Base-by-base conservation (phyloP, 306 rosid genomes). In the Dalbergia cultrata region DNA sequence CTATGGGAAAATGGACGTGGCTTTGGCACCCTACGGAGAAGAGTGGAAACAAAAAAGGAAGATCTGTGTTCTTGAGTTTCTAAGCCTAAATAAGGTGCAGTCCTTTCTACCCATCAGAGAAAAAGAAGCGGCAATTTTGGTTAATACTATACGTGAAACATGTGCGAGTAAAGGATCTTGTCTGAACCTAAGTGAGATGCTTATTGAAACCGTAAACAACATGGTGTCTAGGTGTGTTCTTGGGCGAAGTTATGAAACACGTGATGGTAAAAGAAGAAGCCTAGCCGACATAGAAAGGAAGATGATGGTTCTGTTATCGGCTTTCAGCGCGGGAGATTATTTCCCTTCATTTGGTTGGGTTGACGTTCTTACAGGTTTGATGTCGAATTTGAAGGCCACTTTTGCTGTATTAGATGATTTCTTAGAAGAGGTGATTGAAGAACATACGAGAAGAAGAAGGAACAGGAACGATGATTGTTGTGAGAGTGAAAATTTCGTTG, bases 271-370 rank as follows among this genome's bases (percentile, higher is more conserved):
- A 45, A 10, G 13, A 4, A 47, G 19, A 5, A 50, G 71, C 13
- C 60, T 78, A 44, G 76, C 71, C 4, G 74, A 70, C 14, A 0
- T 50, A 13, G 57, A 1, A 13, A 89, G 72, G 35, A 82, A 22
- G 52, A 6, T 45, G 9, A 0, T 18, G 78, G 13, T 0, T 4
- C 69, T 31, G 0, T 0, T 85, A 0, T 0, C 2, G 52, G 26
- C 68, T 19, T 84, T 82, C 13, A 13, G 82, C 8, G 53, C 84
- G 2, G 81, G 86, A 35, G 87, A 90, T 75, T 77, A 31, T 49
- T 87, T 74, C 45, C 90, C 87, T 59, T 65, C 22, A 8, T 69
- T 88, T 49, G 34, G 74, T 16, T 88, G 91, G 91, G 2, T 89
- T 39, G 92, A 87, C 44, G 26, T 13, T 70, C 39, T 89, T 5